Conservation (phyloP, 257 asterid species). For the Petunia axillaris region DNA sequence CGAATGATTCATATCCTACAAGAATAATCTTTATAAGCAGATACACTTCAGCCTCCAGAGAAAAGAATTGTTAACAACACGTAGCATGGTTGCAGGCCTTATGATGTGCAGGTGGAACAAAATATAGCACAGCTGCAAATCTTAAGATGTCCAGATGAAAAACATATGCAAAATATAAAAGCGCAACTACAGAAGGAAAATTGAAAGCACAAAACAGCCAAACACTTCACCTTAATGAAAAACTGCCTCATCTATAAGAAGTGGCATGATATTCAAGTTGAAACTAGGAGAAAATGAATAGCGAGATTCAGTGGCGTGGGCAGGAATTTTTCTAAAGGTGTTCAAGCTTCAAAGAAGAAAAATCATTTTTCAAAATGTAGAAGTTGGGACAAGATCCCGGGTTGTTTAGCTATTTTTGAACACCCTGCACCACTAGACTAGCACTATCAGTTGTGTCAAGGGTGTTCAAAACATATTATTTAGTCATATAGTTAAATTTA, state of each 20-base stretch:
- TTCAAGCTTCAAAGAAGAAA: too few relatives aligned
- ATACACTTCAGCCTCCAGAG: background rate
- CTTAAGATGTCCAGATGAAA: background rate
- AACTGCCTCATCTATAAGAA: conserved; percentile 6
- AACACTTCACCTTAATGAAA: background rate
- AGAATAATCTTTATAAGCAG: background rate
- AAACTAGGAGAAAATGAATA: background rate
- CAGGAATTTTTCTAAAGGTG: too few relatives aligned
- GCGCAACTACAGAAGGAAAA: background rate
- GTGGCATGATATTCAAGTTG: background rate
- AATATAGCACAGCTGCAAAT: background rate
- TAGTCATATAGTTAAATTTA: too few relatives aligned
- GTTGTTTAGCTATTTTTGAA: too few relatives aligned
- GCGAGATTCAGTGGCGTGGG: background rate
- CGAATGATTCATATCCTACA: background rate
- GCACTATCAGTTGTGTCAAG: too few relatives aligned
- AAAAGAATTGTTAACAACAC: background rate
- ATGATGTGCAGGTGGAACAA: background rate
- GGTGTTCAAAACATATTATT: too few relatives aligned
- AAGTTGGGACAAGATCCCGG: too few relatives aligned
- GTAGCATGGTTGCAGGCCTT: background rate
- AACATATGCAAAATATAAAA: background rate
- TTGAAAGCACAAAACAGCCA: background rate
- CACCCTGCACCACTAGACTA: too few relatives aligned
- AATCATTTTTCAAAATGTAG: too few relatives aligned